Evolutionary conservation across 208 protist genomes (phyloP), one percentile per base, ranked within the genome.

Genomic region (Pavlovales sp.): DNA sequence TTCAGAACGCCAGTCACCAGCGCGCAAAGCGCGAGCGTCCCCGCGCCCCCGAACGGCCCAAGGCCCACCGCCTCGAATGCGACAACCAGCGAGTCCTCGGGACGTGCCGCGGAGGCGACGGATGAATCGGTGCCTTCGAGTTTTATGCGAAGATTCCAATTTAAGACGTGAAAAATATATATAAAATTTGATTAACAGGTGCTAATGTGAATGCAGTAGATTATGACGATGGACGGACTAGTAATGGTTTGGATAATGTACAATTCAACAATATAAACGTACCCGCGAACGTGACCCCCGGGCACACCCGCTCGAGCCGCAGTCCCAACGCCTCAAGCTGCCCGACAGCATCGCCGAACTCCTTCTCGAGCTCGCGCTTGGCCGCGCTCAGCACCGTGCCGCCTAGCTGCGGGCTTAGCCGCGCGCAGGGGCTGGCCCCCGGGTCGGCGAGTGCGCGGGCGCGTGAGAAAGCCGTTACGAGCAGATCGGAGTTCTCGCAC

Each of bases 1-100:
- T 90, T 80, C 37, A 90, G 40, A 2, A 81, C 78, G 32, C 38
- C 10, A 0, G 88, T 90, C n/a, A 82, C 88, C 28, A 87, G 57
- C 42, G 88, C 44, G 0, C 26, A 34, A 10, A 79, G 26, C 7
- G 83, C 39, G 57, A 79, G 57, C 28, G 83, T 87, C 40, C 83
- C 83, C 20, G 38, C 8, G 57, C 39, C 38, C 0, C 83, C 83
- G 28, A 87, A 87, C 2, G 10, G 4, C 26, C 83, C 83, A 18
- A 87, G 83, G 7, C 83, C 83, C 0, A 90, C 0, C 20, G 67
- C 14, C 14, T 46, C 88, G 18, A 86, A 82, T 30, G 88, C 41
- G 39, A 39, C 42, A 26, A 67, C 28, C 34, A 77, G 37, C 34
- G 80, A 71, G 2, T 71, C 57, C 18, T 71, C 57, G 7, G 57